phyloP scores from a whole-genome alignment of 768 basidiomycete species.

The Sarcodon sp. region DNA sequence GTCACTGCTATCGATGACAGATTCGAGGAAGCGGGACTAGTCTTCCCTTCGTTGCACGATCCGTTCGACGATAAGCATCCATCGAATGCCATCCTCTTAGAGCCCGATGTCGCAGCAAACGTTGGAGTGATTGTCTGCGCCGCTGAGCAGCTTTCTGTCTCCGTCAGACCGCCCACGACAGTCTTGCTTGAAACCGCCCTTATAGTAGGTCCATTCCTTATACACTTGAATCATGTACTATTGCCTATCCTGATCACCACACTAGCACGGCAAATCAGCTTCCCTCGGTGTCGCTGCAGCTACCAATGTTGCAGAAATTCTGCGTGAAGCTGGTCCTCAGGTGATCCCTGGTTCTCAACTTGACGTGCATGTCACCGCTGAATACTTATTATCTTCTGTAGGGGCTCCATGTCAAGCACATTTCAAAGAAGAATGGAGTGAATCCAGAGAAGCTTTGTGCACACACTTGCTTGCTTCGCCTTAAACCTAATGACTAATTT shows the following conservation, averaged over 20 bases:
- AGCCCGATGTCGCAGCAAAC: background rate
- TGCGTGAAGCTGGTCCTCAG: conserved; percentile 14
- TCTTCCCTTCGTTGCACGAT: background rate
- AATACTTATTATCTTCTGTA: background rate
- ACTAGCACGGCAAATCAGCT: conserved; percentile 9
- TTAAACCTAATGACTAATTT: background rate
- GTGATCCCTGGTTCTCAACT: conserved; percentile 2
- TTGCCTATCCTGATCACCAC: background rate
- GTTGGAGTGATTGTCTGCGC: background rate
- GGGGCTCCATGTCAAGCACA: conserved; percentile 18
- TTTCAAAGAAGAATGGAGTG: conserved; percentile 11
- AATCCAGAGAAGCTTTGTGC: conserved; percentile 15
- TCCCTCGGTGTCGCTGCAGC: conserved; percentile 11
- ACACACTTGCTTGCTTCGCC: background rate
- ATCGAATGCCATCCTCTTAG: background rate
- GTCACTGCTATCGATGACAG: no score
- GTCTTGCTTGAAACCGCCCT: background rate
- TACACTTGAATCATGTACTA: no score
- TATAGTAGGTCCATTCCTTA: background rate
- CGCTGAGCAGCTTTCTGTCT: background rate
- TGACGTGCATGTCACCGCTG: background rate
- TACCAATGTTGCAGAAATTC: conserved; percentile 13
- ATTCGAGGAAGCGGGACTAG: no score
- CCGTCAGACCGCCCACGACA: background rate
- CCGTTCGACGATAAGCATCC: background rate